Evolutionary conservation across 805 yeast species (phyloP), one percentile per base, ranked within the genome.

Genomic region (Millerozyma acaciae): DNA sequence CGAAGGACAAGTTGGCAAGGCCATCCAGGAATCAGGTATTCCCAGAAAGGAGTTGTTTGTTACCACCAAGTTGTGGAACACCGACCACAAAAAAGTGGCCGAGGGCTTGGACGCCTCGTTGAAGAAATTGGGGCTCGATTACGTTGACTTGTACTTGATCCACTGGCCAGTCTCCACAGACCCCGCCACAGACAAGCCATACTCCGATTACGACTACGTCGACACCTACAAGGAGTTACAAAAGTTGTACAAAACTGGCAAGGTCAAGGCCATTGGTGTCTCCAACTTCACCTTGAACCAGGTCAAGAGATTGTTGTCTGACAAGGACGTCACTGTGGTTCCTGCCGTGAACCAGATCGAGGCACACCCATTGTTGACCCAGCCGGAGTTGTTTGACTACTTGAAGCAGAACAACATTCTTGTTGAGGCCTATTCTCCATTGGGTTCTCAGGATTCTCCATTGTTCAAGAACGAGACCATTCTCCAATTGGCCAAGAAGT

Each of bases 131-230:
- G 79, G 79, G 0, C 50, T 82, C 44, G 89, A 80, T 32, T 84
- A 84, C 48, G 78, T 84, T 31, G 94, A 84, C 51, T 61, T 84
- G 39, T 76, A 77, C 52, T 66, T 84, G 50, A 70, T 84, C 54
- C 94, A 85, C 60, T 85, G 90, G 90, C 94, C 94, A 7, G 26
- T 17, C 8, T 32, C 41, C 10, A 17, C 25, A 2, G 28, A 40
- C 22, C 39, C 44, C 6, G 37, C 30, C 15, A 42, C 45, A 18
- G 37, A 37, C 3, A 31, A 41, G 17, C 43, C 41, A 8, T 49
- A 43, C 31, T 26, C 38, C 5, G 57, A 51, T 9, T 44, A 62
- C 58, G 47, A 46, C 40, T 60, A 40, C 35, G 51, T 63, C 16
- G 58, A 57, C 36, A 60, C 67, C 19, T 65, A 61, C 78, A 76